phyloP scores from a whole-genome alignment of 2,329 filamentous ascomycete genomes.

The Sporothrix protearum region DNA sequence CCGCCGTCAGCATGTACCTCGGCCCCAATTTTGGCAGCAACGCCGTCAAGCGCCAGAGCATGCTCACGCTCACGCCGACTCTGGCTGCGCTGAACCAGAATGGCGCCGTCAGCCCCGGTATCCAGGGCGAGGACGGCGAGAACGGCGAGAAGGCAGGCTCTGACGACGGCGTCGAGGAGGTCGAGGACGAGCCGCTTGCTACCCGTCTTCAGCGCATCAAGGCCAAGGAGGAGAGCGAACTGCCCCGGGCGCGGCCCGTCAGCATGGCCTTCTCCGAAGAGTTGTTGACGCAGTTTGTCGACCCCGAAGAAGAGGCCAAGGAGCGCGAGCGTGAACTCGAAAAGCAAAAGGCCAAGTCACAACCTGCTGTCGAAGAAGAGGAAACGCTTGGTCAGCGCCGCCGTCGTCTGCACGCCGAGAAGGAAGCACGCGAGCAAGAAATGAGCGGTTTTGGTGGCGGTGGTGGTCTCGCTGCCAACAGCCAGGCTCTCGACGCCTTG shows the following conservation, averaged over 20 bases:
- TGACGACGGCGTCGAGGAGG: conserved; percentile 46
- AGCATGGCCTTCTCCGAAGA: conserved; percentile 66
- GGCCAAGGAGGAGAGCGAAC: conserved; percentile 49
- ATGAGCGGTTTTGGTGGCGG: conserved; percentile 40
- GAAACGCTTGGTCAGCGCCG: conserved; percentile 78
- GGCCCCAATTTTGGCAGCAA: conserved; percentile 16
- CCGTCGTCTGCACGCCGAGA: conserved; percentile 66
- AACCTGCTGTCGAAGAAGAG: conserved; percentile 51
- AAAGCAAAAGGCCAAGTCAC: conserved; percentile 32
- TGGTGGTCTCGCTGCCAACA: conserved; percentile 29
- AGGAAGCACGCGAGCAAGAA: conserved; percentile 59
- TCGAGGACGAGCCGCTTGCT: conserved; percentile 63
- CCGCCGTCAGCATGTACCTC: conserved; percentile 36
- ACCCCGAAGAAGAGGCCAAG: conserved; percentile 42
- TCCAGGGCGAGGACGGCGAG: conserved; percentile 26
- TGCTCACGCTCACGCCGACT: conserved; percentile 42
- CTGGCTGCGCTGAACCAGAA: conserved; percentile 24
- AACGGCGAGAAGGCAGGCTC: conserved; percentile 33
- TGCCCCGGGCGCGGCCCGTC: conserved; percentile 56
- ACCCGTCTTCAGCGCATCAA: conserved; percentile 64
- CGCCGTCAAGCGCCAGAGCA: conserved; percentile 42
- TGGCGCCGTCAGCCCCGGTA: conserved; percentile 21
- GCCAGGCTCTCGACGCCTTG: conserved; percentile 29
- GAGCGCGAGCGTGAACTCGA: conserved; percentile 35
- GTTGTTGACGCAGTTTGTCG: conserved; percentile 62